Conservation (phyloP, 2,329 filamentous ascomycete species). For the Penicillium janthinellum region DNA sequence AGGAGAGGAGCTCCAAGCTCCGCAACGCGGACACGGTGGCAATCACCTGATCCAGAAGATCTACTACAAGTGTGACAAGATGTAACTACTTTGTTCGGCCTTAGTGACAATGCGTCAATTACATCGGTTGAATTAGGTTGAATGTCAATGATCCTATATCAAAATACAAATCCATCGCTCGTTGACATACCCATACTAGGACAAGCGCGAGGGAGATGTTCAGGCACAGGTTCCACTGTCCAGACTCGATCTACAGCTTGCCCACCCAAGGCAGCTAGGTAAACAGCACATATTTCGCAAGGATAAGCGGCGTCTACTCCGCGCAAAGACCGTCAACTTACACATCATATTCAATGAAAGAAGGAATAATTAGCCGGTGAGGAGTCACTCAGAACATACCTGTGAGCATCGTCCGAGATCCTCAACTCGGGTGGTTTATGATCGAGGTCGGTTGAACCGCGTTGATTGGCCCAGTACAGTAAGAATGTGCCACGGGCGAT, state of each 20-base stretch:
- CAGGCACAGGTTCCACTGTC: background rate
- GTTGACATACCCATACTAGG: too few relatives aligned
- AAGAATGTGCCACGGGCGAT: background rate
- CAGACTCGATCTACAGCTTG: background rate
- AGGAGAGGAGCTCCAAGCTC: conserved; percentile 5
- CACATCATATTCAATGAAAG: too few relatives aligned
- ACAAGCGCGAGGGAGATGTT: background rate
- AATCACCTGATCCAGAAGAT: conserved; percentile 14
- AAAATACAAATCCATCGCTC: background rate
- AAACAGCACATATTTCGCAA: background rate
- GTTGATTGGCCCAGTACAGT: background rate
- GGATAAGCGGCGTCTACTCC: background rate
- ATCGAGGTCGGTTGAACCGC: background rate
- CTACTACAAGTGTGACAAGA: background rate
- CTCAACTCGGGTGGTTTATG: background rate
- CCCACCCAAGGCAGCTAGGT: background rate
- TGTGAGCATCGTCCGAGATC: background rate
- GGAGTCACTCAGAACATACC: background rate
- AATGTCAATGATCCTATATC: too few relatives aligned
- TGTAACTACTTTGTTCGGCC: too few relatives aligned
- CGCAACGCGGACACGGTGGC: conserved; percentile 13
- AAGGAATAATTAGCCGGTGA: background rate
- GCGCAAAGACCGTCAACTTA: background rate
- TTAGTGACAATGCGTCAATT: background rate
- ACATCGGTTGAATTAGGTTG: background rate